phyloP scores from a whole-genome alignment of 768 basidiomycete species.

The Calocybe cyanea region DNA sequence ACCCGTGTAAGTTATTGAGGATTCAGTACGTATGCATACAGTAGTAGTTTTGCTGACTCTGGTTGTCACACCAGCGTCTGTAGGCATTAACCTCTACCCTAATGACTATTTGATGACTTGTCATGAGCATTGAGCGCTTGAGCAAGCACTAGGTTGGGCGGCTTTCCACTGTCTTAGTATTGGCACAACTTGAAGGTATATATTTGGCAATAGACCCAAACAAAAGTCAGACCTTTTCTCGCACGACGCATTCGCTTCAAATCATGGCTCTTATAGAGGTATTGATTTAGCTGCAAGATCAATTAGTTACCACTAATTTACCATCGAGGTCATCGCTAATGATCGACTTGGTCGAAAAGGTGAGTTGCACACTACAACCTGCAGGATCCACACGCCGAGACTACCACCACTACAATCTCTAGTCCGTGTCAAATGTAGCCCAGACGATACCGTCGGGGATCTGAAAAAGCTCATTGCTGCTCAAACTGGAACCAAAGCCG shows the following conservation, averaged over 20 bases:
- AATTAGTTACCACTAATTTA: background rate
- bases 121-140: too few species aligned
- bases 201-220: too few species aligned
- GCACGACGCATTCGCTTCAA: background rate
- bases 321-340: slow-evolving; percentile 81
- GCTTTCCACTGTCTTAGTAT: too few species aligned
- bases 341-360: slow-evolving; percentile 95
- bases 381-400: background rate
- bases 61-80: too few species aligned
- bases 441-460: slow-evolving; percentile 95
- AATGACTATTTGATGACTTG: too few species aligned
- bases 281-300: slow-evolving; percentile 6
- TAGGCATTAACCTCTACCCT: too few species aligned
- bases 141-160: too few species aligned
- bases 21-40: too few species aligned
- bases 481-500: slow-evolving; percentile 83
- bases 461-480: slow-evolving; percentile 96
- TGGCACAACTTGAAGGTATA: too few species aligned
- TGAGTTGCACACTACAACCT: slow-evolving; percentile 23
- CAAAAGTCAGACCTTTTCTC: too few species aligned
- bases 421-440: slow-evolving; percentile 95
- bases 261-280: slow-evolving; percentile 47
- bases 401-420: background rate
- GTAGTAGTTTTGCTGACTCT: too few species aligned
- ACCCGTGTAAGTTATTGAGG: too few species aligned